phyloP scores from a whole-genome alignment of 805 yeast species.

The Ogataea populi-albae region DNA sequence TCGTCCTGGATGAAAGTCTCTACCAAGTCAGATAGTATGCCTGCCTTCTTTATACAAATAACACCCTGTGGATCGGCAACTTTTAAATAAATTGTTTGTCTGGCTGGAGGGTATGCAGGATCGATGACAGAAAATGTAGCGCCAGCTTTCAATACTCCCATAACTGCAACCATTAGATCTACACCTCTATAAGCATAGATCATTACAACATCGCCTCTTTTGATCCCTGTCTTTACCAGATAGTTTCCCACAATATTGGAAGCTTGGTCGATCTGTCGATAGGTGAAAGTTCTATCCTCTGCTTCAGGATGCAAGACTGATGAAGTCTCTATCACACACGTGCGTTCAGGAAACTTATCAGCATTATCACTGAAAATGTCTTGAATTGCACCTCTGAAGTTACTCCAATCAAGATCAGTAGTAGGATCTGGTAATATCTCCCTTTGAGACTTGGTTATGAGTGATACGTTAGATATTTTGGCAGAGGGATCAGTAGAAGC shows the following conservation, averaged over 20 bases:
- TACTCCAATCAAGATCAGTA: conserved; percentile 81
- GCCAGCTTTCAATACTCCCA: conserved; percentile 98
- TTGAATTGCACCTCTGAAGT: conserved; percentile 92
- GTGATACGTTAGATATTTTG: conserved; percentile 56
- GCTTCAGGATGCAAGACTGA: conserved; percentile 53
- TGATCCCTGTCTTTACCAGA: conserved; percentile 74
- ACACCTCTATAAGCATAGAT: conserved; percentile 98
- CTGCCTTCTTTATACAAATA: conserved; percentile 89
- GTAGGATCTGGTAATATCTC: conserved; percentile 82
- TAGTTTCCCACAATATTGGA: conserved; percentile 92
- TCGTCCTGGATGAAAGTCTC: conserved; percentile 73
- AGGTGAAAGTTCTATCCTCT: conserved; percentile 71
- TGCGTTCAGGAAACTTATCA: conserved; percentile 73
- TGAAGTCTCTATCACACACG: conserved; percentile 91
- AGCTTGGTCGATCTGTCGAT: conserved; percentile 85
- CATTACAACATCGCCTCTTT: conserved; percentile 93
- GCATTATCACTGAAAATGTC: conserved; percentile 93
- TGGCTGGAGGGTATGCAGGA: conserved; percentile 98
- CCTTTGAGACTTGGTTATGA: conserved; percentile 67
- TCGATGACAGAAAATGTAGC: conserved; percentile 98
- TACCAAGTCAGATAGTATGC: conserved; percentile 72
- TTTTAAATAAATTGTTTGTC: conserved; percentile 88
- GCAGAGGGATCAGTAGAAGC: conserved; percentile 36
- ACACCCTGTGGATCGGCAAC: conserved; percentile 94
- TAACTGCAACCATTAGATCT: conserved; percentile 91